Evolutionary conservation across 768 basidiomycete genomes (phyloP).

Genomic region (Amanita brunnescens): DNA sequence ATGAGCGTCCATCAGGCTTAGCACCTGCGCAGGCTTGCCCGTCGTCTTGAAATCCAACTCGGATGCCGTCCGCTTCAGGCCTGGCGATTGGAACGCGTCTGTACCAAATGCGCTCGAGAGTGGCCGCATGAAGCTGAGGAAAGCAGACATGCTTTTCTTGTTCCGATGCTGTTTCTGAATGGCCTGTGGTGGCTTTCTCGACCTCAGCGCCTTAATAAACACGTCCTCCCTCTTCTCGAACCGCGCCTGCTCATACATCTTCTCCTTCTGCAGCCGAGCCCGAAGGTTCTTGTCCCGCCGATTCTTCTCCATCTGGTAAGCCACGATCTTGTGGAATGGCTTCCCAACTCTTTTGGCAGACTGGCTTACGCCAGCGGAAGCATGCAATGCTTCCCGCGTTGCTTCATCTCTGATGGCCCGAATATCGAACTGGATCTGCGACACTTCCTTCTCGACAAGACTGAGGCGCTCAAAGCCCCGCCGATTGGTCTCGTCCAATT

Average conservation of each 20-base stretch:
- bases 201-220: slow-evolving; percentile 67
- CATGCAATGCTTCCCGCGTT: slow-evolving; percentile 47
- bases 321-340: slow-evolving; percentile 59
- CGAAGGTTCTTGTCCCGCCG: slow-evolving; percentile 67
- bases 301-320: slow-evolving; percentile 71
- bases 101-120: slow-evolving; percentile 80
- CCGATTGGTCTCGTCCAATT: slow-evolving; percentile 49
- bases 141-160: slow-evolving; percentile 83
- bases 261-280: slow-evolving; percentile 65
- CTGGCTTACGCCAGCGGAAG: slow-evolving; percentile 30
- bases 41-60: slow-evolving; percentile 69
- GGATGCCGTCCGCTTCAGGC: slow-evolving; percentile 49
- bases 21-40: slow-evolving; percentile 67
- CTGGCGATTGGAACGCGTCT: slow-evolving; percentile 37
- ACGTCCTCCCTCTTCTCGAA: slow-evolving; percentile 70
- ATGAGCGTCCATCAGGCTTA: slow-evolving; percentile 66
- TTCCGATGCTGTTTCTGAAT: slow-evolving; percentile 68
- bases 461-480: slow-evolving; percentile 70
- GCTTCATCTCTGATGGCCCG: slow-evolving; percentile 73
- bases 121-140: slow-evolving; percentile 83
- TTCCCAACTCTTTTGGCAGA: slow-evolving; percentile 47
- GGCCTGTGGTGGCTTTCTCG: slow-evolving; percentile 36
- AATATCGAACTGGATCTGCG: slow-evolving; percentile 54
- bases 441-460: slow-evolving; percentile 64
- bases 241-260: slow-evolving; percentile 62